These are phyloP conservation scores for Coprinellus micaceus DNA, from an alignment of 768 basidiomycete genomes.

Conservation along the genomic window DNA sequence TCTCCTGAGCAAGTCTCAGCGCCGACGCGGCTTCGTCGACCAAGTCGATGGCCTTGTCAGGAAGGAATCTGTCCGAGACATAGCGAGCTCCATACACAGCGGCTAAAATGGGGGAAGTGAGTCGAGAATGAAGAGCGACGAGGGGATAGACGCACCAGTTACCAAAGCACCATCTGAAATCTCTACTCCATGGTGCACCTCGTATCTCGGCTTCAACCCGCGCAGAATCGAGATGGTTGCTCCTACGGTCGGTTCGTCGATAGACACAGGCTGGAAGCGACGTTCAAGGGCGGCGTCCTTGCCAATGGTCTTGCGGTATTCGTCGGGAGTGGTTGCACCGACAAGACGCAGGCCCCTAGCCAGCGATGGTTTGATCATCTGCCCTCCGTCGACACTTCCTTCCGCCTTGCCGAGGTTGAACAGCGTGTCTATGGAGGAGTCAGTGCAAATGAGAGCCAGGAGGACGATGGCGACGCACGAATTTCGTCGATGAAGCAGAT, in stretches of 20 bases:
- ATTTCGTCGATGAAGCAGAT: conserved; percentile 96
- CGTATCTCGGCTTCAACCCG: conserved; percentile 79
- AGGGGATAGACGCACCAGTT: conserved; percentile 47
- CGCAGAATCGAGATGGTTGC: conserved; percentile 84
- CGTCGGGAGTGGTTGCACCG: conserved; percentile 88
- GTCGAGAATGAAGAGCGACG: neutral
- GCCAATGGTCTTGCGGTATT: conserved; percentile 87
- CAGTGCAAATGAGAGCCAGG: neutral
- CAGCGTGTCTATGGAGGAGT: conserved; percentile 50
- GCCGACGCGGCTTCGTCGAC: conserved; percentile 92
- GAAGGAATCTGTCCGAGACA: conserved; percentile 82
- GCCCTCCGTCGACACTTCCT: conserved; percentile 87
- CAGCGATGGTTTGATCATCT: conserved; percentile 91
- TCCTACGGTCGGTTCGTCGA: conserved; percentile 85
- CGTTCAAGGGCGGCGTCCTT: conserved; percentile 91
- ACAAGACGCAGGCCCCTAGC: conserved; percentile 86
- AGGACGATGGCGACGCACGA: conserved; percentile 50
- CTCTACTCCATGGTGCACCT: conserved; percentile 91
- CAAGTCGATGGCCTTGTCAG: conserved; percentile 89
- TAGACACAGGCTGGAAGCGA: conserved; percentile 85
- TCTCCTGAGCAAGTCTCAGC: conserved; percentile 83
- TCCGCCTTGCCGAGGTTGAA: conserved; percentile 90
- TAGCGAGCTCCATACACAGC: conserved; percentile 83
- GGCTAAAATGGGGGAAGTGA: conserved; percentile 36
- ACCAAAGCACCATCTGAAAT: conserved; percentile 87